These are phyloP conservation scores for Gloeostereum incarnatum DNA, from an alignment of 768 basidiomycete species.

Conservation along the genomic window DNA sequence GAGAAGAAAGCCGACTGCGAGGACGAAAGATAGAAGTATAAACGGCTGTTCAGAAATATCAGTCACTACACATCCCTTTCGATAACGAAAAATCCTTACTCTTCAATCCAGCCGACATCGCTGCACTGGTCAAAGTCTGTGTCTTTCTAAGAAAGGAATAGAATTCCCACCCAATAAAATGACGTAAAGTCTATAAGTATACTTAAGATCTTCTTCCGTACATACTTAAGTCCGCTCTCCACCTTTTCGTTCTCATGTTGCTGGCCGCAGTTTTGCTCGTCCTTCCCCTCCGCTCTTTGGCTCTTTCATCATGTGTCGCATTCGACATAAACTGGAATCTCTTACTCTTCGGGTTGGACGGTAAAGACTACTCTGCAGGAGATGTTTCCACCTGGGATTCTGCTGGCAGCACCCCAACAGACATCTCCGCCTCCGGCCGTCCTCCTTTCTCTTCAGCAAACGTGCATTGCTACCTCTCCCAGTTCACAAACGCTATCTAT, in stretches of 20 bases:
- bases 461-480: constrained; percentile 58
- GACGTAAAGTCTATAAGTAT: too few species aligned
- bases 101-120: constrained; percentile 68
- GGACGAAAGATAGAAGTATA: constrained; percentile 92
- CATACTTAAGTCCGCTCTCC: too few species aligned
- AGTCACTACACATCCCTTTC: too few species aligned
- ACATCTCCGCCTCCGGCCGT: constrained; percentile 66
- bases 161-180: too few species aligned
- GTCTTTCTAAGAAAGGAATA: too few species aligned
- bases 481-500: constrained; percentile 85
- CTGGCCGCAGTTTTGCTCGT: too few species aligned
- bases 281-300: constrained; percentile 23
- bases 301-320: constrained; percentile 53
- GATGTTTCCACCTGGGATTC: constrained; percentile 57
- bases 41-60: constrained; percentile 52
- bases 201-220: too few species aligned
- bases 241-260: too few species aligned
- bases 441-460: constrained; percentile 68
- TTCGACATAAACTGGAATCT: constrained; percentile 82
- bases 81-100: constrained; percentile 48
- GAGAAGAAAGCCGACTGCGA: constrained; percentile 95
- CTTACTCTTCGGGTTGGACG: constrained; percentile 75
- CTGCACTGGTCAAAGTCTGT: constrained; percentile 3
- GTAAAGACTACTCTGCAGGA: constrained; percentile 80
- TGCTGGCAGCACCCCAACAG: constrained; percentile 42